Conservation (phyloP, 768 basidiomycete species). For the Polyporus arcularius region DNA sequence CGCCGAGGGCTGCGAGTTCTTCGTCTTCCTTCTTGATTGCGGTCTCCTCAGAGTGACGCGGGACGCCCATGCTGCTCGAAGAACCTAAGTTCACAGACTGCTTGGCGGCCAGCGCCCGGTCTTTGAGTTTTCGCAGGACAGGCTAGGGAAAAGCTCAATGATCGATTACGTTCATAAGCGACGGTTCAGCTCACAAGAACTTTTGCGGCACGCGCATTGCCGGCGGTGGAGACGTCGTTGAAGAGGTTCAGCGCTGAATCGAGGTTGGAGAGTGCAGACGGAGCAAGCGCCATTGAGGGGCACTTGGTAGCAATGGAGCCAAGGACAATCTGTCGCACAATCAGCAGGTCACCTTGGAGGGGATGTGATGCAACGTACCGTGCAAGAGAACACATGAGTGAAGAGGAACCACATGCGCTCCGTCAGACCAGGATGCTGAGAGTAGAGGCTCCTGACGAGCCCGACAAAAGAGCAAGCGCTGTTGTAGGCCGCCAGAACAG, state of each 20-base stretch:
- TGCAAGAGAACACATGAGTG: conserved; percentile 72
- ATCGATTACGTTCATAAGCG: background rate
- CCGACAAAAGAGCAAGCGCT: conserved; percentile 71
- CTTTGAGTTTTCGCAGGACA: conserved; percentile 58
- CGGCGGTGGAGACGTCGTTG: conserved; percentile 43
- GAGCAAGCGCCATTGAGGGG: conserved; percentile 62
- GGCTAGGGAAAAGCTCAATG: conserved; percentile 41
- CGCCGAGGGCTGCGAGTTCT: conserved; percentile 60
- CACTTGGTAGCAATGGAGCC: conserved; percentile 67
- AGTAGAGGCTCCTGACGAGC: conserved; percentile 61
- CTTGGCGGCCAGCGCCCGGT: conserved; percentile 41
- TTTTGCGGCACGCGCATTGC: conserved; percentile 54
- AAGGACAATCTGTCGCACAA: conserved; percentile 55
- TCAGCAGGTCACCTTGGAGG: background rate
- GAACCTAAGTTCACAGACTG: conserved; percentile 3
- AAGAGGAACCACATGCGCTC: conserved; percentile 76
- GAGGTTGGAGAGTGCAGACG: conserved; percentile 67
- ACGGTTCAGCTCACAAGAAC: conserved; percentile 50
- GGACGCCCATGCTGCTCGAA: conserved; percentile 32
- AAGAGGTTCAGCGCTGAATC: conserved; percentile 64
- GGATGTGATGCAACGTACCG: conserved; percentile 38
- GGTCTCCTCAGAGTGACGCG: conserved; percentile 30
- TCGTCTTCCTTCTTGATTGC: conserved; percentile 61
- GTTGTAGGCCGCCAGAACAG: conserved; percentile 68
- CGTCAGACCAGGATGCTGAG: conserved; percentile 64